Percentiles rank a stretch among this genome's conserved stretches.
Conservation (phyloP, 768 basidiomycete genomes). For the Boletus fagicola region DNA sequence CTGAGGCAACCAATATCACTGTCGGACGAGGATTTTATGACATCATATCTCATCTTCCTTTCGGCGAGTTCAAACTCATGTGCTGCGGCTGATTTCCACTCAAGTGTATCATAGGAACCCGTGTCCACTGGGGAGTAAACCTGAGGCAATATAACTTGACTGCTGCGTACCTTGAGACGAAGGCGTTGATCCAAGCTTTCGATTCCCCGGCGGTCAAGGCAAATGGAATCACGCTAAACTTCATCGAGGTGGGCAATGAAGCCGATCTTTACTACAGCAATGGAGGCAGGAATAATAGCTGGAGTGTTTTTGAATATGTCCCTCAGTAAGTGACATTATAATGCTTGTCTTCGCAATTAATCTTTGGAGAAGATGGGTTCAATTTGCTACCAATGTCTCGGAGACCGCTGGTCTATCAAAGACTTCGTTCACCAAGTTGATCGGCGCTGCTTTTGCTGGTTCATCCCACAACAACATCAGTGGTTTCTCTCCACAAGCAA, state of each 20-base stretch:
- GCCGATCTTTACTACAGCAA: constrained; percentile 53
- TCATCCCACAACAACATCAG: constrained; percentile 42
- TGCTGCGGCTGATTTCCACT: not conserved
- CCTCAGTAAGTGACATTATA: constrained; percentile 40
- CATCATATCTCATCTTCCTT: constrained; percentile 50
- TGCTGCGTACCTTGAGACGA: constrained; percentile 45
- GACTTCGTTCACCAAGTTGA: constrained; percentile 43
- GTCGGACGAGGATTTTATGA: constrained; percentile 58
- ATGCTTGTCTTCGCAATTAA: not conserved
- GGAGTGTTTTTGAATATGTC: constrained; percentile 46
- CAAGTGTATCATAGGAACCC: constrained; percentile 44
- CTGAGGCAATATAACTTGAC: constrained; percentile 54
- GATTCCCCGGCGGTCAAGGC: constrained; percentile 36
- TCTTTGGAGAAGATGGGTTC: constrained; percentile 45
- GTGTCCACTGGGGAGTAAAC: constrained; percentile 68
- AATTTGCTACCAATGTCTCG: constrained; percentile 50
- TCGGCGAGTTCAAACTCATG: constrained; percentile 33
- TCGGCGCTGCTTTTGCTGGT: constrained; percentile 48
- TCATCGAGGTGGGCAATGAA: constrained; percentile 65
- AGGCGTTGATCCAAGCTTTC: constrained; percentile 50
- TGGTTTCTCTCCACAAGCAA: constrained; percentile 61
- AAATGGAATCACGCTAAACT: constrained; percentile 49
- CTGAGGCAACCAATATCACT: constrained; percentile 59
- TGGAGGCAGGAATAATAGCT: constrained; percentile 40
- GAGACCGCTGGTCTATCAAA: constrained; percentile 38